Percentiles rank a stretch among this genome's conserved stretches.
These are phyloP conservation scores for Parietaria judaica DNA, from an alignment of 306 rosid species.

Conservation along the genomic window DNA sequence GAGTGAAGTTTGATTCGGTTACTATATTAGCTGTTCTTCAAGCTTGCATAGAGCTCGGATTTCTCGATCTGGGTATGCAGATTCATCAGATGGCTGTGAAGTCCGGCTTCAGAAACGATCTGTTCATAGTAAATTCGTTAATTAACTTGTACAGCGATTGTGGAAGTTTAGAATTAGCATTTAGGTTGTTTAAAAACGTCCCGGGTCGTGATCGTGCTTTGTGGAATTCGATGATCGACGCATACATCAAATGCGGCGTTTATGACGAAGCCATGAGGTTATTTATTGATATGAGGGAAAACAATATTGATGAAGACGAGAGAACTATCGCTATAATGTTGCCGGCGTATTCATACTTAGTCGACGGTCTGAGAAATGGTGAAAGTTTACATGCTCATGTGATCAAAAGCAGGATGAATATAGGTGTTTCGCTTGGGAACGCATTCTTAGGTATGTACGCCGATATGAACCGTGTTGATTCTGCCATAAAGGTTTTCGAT, in stretches of 20 bases:
- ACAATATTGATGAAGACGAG: conserved; percentile 25
- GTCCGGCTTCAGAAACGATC: conserved; percentile 20
- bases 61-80: conserved; percentile 27
- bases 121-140: conserved; percentile 27
- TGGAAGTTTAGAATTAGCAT: conserved; percentile 22
- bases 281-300: conserved; percentile 21
- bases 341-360: conserved; percentile 17
- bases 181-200: conserved; percentile 19
- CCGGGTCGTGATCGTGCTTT: conserved; percentile 30
- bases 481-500: conserved; percentile 24
- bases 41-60: conserved; percentile 31
- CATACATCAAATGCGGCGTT: conserved; percentile 17
- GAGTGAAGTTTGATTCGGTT: conserved; percentile 31
- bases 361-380: conserved; percentile 23
- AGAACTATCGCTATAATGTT: conserved; percentile 31
- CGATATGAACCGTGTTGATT: conserved; percentile 17
- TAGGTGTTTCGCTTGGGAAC: conserved; percentile 32
- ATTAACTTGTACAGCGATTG: conserved; percentile 32
- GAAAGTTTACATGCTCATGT: conserved; percentile 34
- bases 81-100: conserved; percentile 40
- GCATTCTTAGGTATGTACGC: conserved; percentile 32
- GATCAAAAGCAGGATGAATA: conserved; percentile 22
- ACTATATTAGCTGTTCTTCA: conserved; percentile 28
- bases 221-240: conserved; percentile 45
- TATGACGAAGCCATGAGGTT: conserved; percentile 30